Conservation (phyloP, 163 green algal genomes). For the Coccomyxa subellipsoidea region DNA sequence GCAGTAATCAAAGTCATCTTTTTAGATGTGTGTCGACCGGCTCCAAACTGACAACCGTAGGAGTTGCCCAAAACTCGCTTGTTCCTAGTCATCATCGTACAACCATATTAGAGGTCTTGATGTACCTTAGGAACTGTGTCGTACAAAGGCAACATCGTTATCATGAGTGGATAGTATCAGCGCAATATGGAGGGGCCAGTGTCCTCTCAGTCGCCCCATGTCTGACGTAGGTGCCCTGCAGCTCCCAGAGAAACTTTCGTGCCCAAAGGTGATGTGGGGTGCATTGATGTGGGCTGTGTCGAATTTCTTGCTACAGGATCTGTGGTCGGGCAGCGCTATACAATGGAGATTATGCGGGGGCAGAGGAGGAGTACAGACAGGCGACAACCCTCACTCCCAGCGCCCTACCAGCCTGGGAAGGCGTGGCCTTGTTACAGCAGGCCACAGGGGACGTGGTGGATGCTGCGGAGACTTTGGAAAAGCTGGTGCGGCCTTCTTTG, state of each 20-base stretch:
- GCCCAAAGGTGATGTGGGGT: too few species aligned
- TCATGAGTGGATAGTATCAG: neutral
- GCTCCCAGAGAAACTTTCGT: neutral
- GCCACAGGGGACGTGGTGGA: conserved; percentile 16
- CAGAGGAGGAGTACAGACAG: conserved; percentile 6
- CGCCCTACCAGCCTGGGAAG: conserved; percentile 24
- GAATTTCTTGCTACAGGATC: conserved; percentile 3
- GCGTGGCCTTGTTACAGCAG: conserved; percentile 25
- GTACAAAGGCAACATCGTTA: too few species aligned
- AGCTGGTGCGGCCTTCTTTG: conserved; percentile 21
- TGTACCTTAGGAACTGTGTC: too few species aligned
- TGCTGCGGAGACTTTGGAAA: conserved; percentile 26
- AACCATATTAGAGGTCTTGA: too few species aligned
- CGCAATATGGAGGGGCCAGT: neutral
- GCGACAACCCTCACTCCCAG: conserved; percentile 14
- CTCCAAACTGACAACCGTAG: too few species aligned
- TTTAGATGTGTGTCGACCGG: too few species aligned
- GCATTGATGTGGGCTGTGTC: neutral
- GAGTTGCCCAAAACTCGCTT: neutral
- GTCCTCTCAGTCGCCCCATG: neutral
- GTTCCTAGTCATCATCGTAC: neutral
- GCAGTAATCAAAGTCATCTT: too few species aligned
- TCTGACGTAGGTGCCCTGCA: neutral
- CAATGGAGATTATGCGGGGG: conserved; percentile 9
- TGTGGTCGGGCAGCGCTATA: conserved; percentile 20